These are phyloP conservation scores for Debaryomyces hansenii DNA, from an alignment of 805 yeast species.

Conservation along the genomic window DNA sequence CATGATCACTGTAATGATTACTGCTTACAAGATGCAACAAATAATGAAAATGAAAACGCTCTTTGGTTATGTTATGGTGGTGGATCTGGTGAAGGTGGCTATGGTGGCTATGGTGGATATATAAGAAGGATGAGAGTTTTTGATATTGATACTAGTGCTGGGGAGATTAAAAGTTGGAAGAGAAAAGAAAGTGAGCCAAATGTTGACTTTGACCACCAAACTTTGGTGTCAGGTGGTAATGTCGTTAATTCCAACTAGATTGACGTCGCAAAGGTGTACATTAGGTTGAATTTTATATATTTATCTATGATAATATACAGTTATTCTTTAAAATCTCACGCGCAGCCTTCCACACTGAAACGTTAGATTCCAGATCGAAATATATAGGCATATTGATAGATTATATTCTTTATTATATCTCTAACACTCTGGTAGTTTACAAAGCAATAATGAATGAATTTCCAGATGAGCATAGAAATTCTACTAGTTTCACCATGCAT, in stretches of 20 bases:
- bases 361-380: background rate
- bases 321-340: background rate
- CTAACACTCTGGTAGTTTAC: no score
- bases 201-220: conserved; percentile 49
- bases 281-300: background rate
- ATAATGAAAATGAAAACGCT: conserved; percentile 28
- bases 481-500: background rate
- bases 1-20: conserved; percentile 96
- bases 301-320: no score
- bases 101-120: conserved; percentile 89
- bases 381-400: no score
- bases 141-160: conserved; percentile 55
- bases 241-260: conserved; percentile 22
- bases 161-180: conserved; percentile 68
- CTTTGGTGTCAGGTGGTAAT: conserved; percentile 47
- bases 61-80: conserved; percentile 95
- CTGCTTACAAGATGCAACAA: conserved; percentile 59
- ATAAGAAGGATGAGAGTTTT: conserved; percentile 76
- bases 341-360: background rate
- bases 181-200: conserved; percentile 59
- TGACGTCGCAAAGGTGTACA: background rate
- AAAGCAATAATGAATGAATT: background rate
- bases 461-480: background rate
- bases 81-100: conserved; percentile 92
- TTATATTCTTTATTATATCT: no score